These are phyloP conservation scores for Cercospora canescens DNA, from an alignment of 2,329 filamentous ascomycete species.

Conservation along the genomic window DNA sequence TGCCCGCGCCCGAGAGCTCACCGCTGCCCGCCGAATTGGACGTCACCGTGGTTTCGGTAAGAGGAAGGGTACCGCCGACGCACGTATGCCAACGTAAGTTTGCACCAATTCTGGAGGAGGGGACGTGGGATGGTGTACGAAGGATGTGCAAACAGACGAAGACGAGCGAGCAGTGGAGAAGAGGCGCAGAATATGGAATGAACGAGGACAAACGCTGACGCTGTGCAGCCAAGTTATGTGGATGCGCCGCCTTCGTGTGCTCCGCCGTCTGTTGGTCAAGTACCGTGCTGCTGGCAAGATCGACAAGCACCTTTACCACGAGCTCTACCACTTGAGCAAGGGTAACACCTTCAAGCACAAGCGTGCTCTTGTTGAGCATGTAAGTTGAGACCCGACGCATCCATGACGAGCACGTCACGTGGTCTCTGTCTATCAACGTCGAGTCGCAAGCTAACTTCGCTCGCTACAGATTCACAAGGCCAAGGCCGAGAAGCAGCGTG, in stretches of 20 bases:
- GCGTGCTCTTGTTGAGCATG: conserved; percentile 99
- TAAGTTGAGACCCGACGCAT: conserved; percentile 59
- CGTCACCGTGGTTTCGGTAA: conserved; percentile 99
- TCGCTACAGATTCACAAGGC: conserved; percentile 89
- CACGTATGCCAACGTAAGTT: conserved; percentile 95
- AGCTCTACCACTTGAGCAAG: conserved; percentile 99
- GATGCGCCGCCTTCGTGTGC: conserved; percentile 99
- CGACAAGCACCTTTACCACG: conserved; percentile 99
- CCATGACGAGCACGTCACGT: conserved; percentile 39
- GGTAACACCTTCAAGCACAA: conserved; percentile 99
- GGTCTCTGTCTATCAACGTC: conserved; percentile 7
- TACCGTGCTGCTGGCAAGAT: conserved; percentile 99
- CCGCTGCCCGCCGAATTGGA: conserved; percentile 89
- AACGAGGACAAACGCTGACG: conserved; percentile 29
- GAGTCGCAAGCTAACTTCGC: conserved; percentile 19
- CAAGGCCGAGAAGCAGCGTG: conserved; percentile 98
- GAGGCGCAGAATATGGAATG: neutral
- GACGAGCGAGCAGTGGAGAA: neutral
- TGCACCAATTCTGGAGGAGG: conserved; percentile 1
- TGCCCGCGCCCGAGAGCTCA: conserved; percentile 92
- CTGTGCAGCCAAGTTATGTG: conserved; percentile 84
- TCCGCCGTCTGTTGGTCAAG: conserved; percentile 98
- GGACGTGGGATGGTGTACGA: neutral
- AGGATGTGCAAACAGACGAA: neutral
- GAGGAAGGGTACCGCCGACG: conserved; percentile 99